Evolutionary conservation across 768 basidiomycete genomes (phyloP).

Genomic region (Auriculariales sp.): DNA sequence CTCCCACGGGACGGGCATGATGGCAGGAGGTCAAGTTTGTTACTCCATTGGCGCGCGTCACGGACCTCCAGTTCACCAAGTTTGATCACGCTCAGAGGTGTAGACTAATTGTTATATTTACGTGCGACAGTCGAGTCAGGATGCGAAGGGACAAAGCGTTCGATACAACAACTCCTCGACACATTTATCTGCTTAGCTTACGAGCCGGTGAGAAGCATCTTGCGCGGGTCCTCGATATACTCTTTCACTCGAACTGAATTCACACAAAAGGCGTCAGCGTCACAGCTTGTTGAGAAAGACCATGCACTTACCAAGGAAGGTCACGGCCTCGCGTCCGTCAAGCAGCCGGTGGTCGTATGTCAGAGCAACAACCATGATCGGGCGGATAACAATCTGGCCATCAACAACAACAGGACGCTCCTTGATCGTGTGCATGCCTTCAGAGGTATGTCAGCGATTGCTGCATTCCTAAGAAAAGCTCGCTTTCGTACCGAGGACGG

Average conservation of each 20-base stretch:
- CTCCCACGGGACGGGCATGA: slow-evolving; percentile 95
- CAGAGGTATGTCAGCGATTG: not conserved
- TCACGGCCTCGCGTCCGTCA: slow-evolving; percentile 91
- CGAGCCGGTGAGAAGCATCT: slow-evolving; percentile 71
- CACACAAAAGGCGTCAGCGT: slow-evolving; percentile 1
- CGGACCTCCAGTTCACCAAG: too few species aligned
- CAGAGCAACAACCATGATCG: slow-evolving; percentile 88
- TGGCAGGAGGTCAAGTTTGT: slow-evolving; percentile 9
- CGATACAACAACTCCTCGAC: too few species aligned
- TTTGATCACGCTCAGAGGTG: too few species aligned
- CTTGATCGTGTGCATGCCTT: slow-evolving; percentile 91
- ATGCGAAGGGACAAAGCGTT: too few species aligned
- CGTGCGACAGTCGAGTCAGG: too few species aligned
- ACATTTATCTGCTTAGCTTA: too few species aligned
- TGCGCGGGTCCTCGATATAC: slow-evolving; percentile 87
- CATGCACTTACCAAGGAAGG: slow-evolving; percentile 92
- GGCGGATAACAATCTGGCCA: slow-evolving; percentile 91
- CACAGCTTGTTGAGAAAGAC: slow-evolving; percentile 3
- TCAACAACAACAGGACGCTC: slow-evolving; percentile 82
- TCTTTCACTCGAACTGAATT: slow-evolving; percentile 73
- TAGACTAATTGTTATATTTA: too few species aligned
- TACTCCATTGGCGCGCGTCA: too few species aligned
- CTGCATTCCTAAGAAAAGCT: too few species aligned
- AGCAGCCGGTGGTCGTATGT: slow-evolving; percentile 94
- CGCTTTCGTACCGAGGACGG: slow-evolving; percentile 57